These are phyloP conservation scores for Ceratocystiopsis brevicomis DNA, from an alignment of 2,329 filamentous ascomycete genomes.

Conservation along the genomic window DNA sequence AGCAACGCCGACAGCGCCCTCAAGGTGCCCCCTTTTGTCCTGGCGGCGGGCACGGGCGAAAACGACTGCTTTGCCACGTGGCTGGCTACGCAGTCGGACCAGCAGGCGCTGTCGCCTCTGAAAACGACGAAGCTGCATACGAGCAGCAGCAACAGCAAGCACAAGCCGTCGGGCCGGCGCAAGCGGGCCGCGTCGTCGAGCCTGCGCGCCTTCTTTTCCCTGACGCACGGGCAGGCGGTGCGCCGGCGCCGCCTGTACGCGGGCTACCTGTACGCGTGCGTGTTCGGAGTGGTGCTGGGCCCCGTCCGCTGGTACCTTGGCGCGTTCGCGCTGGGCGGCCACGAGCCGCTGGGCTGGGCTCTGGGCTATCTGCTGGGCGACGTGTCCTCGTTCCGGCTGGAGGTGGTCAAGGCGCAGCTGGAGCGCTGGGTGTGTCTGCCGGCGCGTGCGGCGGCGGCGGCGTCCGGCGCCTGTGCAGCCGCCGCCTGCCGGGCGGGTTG, in stretches of 20 bases:
- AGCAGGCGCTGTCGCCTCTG: no score
- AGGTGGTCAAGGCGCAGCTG: conserved; percentile 48
- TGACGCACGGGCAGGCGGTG: conserved; percentile 62
- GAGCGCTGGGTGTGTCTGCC: conserved; percentile 62
- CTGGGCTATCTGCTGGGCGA: conserved; percentile 78
- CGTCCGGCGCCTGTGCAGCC: conserved; percentile 11
- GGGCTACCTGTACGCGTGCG: conserved; percentile 51
- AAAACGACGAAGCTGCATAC: neutral
- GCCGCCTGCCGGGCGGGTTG: conserved; percentile 33
- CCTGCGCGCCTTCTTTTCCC: conserved; percentile 54
- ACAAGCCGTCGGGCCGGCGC: conserved; percentile 36
- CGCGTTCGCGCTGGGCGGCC: conserved; percentile 43
- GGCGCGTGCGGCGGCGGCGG: conserved; percentile 10
- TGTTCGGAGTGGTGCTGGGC: conserved; percentile 39
- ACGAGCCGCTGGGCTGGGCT: conserved; percentile 85
- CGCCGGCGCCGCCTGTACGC: conserved; percentile 73
- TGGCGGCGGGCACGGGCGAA: no score
- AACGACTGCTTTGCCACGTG: no score
- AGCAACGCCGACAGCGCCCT: no score
- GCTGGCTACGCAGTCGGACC: no score
- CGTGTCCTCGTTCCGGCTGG: conserved; percentile 48
- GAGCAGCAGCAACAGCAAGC: conserved; percentile 24
- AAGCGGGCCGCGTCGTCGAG: conserved; percentile 46
- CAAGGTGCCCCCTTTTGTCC: no score
- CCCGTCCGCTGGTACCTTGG: conserved; percentile 55